These are phyloP conservation scores for Hippophae rhamnoides DNA, from an alignment of 306 rosid species.

Conservation along the genomic window DNA sequence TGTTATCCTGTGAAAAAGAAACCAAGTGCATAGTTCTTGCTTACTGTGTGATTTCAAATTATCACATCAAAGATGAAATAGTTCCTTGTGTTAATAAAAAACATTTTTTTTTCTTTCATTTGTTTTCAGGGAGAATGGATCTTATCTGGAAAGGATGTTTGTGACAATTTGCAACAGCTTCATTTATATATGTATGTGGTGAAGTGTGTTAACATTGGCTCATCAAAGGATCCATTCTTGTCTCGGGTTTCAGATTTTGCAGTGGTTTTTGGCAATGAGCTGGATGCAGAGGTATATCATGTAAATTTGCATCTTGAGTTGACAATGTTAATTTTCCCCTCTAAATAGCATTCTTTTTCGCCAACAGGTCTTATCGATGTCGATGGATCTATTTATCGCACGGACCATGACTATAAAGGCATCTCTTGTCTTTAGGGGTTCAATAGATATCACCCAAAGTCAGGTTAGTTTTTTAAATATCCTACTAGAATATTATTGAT, in stretches of 20 bases:
- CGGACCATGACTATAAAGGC: slow-evolving; percentile 96
- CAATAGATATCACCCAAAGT: slow-evolving; percentile 59
- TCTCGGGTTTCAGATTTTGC: slow-evolving; percentile 90
- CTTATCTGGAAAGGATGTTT: slow-evolving; percentile 71
- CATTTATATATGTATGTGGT: slow-evolving; percentile 66
- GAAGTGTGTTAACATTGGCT: slow-evolving; percentile 60
- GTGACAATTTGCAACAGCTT: slow-evolving; percentile 39
- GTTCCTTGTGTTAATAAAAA: too few relatives aligned
- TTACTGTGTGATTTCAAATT: too few relatives aligned
- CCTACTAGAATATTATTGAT: slow-evolving; percentile 9
- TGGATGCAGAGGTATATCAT: slow-evolving; percentile 93
- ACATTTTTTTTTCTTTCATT: not conserved
- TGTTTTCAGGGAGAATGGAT: slow-evolving; percentile 92
- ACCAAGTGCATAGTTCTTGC: too few relatives aligned
- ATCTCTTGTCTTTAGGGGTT: slow-evolving; percentile 84
- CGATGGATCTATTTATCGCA: slow-evolving; percentile 99
- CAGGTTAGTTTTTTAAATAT: slow-evolving; percentile 42
- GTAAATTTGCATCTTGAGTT: slow-evolving; percentile 13
- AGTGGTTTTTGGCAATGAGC: slow-evolving; percentile 80
- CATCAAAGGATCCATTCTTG: slow-evolving; percentile 86
- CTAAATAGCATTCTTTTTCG: slow-evolving; percentile 11
- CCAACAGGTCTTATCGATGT: slow-evolving; percentile 97
- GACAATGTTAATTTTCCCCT: slow-evolving; percentile 8
- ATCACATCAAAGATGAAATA: too few relatives aligned
- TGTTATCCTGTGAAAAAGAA: too few relatives aligned